Percentiles rank a stretch among this genome's conserved stretches.
phyloP scores from a whole-genome alignment of 2,329 filamentous ascomycete species.

The Exophiala sp. region DNA sequence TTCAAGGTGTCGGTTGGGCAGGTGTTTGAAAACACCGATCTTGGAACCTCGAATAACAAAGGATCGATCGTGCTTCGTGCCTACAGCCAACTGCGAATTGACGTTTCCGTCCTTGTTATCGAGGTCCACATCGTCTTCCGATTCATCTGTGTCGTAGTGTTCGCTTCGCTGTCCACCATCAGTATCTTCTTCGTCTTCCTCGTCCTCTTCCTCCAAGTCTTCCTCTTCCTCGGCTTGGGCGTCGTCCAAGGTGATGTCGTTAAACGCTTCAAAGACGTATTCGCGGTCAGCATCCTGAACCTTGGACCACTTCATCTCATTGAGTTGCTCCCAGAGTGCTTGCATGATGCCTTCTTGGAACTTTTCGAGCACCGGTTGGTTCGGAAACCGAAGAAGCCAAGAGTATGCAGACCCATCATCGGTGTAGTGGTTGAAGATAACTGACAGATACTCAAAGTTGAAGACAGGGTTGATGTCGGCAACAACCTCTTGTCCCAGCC shows the following conservation, averaged over 20 bases:
- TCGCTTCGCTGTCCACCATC: slow-evolving; percentile 64
- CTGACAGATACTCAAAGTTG: slow-evolving; percentile 98
- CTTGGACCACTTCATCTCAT: slow-evolving; percentile 90
- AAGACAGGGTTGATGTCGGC: slow-evolving; percentile 96
- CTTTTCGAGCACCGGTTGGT: slow-evolving; percentile 69
- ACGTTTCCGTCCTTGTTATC: slow-evolving; percentile 69
- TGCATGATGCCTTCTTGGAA: slow-evolving; percentile 95
- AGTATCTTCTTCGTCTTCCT: slow-evolving; percentile 56
- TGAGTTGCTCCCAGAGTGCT: slow-evolving; percentile 92
- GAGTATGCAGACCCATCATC: slow-evolving; percentile 86
- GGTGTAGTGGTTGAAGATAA: slow-evolving; percentile 97
- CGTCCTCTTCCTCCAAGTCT: slow-evolving; percentile 53
- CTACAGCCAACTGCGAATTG: slow-evolving; percentile 91
- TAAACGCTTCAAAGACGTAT: slow-evolving; percentile 92
- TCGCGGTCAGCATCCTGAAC: slow-evolving; percentile 87
- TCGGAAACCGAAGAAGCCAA: slow-evolving; percentile 88
- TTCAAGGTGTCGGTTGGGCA: slow-evolving; percentile 81
- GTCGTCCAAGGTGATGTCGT: slow-evolving; percentile 89
- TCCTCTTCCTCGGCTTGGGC: slow-evolving; percentile 52
- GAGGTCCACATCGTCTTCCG: slow-evolving; percentile 67
- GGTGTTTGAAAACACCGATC: slow-evolving; percentile 98
- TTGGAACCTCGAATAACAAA: slow-evolving; percentile 96
- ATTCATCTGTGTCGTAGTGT: slow-evolving; percentile 68
- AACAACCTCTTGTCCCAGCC: slow-evolving; percentile 78
- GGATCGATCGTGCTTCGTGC: slow-evolving; percentile 93